These are phyloP conservation scores for Cystobasidium ongulense DNA, from an alignment of 768 basidiomycete species.

Conservation along the genomic window DNA sequence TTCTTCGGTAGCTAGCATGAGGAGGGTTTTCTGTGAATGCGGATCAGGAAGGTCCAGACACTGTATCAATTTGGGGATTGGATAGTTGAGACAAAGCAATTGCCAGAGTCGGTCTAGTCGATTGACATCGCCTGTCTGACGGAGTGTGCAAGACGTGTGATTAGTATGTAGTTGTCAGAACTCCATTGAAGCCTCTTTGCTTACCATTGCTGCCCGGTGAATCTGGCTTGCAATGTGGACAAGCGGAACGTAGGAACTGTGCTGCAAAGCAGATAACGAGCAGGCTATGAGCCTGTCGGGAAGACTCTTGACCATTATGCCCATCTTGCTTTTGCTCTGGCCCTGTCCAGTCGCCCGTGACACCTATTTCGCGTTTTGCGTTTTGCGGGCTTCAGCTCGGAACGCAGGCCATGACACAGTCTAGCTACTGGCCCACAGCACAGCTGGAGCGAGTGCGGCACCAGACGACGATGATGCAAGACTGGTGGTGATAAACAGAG, in stretches of 20 bases:
- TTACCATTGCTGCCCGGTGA: neutral
- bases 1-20: constrained; percentile 17
- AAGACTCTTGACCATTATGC: neutral
- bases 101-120: constrained; percentile 15
- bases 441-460: too few species aligned
- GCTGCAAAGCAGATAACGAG: neutral
- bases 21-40: neutral
- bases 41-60: constrained; percentile 7
- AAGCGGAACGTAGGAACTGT: constrained; percentile 14
- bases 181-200: neutral
- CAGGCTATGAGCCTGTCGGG: constrained; percentile 4
- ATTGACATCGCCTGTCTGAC: neutral
- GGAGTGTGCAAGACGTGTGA: neutral
- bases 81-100: neutral
- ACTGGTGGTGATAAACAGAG: too few species aligned
- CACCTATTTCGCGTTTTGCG: neutral
- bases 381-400: neutral
- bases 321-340: neutral
- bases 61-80: neutral
- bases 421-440: too few species aligned
- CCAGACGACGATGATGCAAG: too few species aligned
- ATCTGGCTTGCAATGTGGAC: neutral
- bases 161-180: neutral
- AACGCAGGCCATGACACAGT: too few species aligned
- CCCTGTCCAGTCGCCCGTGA: neutral